Conservation (phyloP, 2,329 filamentous ascomycete genomes). For the Taxawa tesnikishii region DNA sequence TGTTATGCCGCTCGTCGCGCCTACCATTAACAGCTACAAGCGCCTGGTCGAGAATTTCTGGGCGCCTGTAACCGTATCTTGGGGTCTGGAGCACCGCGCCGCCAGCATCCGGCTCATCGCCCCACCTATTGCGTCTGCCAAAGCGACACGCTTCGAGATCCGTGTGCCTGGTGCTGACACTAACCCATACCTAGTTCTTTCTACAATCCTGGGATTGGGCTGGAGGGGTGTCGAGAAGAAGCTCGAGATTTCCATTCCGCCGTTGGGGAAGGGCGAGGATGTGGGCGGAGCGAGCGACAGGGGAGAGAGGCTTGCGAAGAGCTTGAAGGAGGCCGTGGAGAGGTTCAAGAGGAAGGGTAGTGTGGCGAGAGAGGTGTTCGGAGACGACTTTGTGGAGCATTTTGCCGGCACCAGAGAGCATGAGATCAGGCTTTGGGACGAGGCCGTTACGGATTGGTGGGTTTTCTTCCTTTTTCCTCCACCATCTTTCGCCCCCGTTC, state of each 20-base stretch:
- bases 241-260: conserved; percentile 67
- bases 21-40: conserved; percentile 97
- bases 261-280: conserved; percentile 73
- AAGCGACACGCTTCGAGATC: conserved; percentile 84
- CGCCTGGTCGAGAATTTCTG: conserved; percentile 97
- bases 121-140: conserved; percentile 71
- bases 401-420: conserved; percentile 87
- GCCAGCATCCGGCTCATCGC: conserved; percentile 84
- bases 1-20: conserved; percentile 89
- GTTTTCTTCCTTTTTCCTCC: conserved; percentile 23
- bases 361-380: conserved; percentile 85
- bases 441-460: conserved; percentile 93
- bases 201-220: conserved; percentile 75
- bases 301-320: conserved; percentile 72
- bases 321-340: conserved; percentile 69
- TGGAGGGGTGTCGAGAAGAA: conserved; percentile 91
- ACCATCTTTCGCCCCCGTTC: conserved; percentile 1
- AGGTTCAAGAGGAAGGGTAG: conserved; percentile 67
- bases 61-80: conserved; percentile 94
- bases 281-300: conserved; percentile 60
- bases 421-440: conserved; percentile 82
- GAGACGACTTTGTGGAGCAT: conserved; percentile 91
- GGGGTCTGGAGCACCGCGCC: conserved; percentile 90
- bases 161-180: conserved; percentile 89
- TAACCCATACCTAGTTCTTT: conserved; percentile 77